Conservation (phyloP, 345 rosid species). For the Hibiscus tridactylites region DNA sequence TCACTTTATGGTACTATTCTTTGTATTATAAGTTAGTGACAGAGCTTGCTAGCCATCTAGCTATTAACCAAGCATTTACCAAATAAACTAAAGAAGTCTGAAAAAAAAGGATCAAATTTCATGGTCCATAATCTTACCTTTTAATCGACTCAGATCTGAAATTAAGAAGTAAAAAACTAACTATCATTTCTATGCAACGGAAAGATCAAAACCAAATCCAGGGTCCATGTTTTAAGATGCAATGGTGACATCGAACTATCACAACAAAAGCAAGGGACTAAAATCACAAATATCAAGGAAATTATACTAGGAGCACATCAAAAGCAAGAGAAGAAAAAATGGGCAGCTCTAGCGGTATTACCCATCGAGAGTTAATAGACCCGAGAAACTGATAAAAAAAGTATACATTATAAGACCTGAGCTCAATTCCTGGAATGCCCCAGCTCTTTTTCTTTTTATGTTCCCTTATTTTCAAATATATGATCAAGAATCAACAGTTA, state of each 20-base stretch:
- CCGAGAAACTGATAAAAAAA: too few species aligned
- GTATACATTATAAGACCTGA: not conserved
- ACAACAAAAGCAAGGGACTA: not conserved
- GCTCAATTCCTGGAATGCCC: not conserved
- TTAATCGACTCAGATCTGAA: not conserved
- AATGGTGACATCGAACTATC: not conserved
- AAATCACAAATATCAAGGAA: not conserved
- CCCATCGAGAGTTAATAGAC: not conserved
- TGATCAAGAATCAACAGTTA: not conserved
- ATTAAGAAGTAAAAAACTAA: not conserved
- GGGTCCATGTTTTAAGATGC: not conserved
- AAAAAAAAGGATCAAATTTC: not conserved
- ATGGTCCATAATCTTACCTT: not conserved
- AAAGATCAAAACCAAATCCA: not conserved
- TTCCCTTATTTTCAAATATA: not conserved
- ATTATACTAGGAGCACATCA: not conserved
- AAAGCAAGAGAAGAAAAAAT: not conserved
- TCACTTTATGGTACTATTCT: not conserved
- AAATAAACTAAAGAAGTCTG: not conserved
- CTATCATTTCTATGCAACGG: not conserved
- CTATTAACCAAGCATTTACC: not conserved
- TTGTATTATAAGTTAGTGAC: not conserved
- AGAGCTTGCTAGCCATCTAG: not conserved
- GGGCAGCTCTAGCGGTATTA: not conserved
- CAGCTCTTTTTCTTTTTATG: not conserved